These are phyloP conservation scores for Yarrowia sp. DNA, from an alignment of 805 yeast species.

Conservation along the genomic window DNA sequence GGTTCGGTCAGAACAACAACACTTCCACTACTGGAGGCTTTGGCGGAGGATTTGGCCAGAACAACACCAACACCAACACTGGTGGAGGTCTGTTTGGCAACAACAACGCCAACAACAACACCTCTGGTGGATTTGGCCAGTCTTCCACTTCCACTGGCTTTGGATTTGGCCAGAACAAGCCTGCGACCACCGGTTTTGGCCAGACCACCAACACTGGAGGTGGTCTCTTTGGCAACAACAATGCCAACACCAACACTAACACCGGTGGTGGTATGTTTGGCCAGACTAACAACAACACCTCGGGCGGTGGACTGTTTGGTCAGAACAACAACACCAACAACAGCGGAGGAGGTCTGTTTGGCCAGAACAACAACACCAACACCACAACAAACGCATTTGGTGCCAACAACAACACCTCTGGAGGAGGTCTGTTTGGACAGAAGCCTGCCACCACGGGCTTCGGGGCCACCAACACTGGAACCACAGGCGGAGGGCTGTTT, in stretches of 20 bases:
- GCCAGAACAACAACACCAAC: conserved; percentile 39
- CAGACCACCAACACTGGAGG: conserved; percentile 39
- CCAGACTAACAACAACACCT: conserved; percentile 41
- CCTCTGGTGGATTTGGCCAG: conserved; percentile 24
- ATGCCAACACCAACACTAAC: conserved; percentile 42
- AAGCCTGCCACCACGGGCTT: conserved; percentile 41
- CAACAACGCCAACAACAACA: background rate
- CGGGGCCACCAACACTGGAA: conserved; percentile 42
- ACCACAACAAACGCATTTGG: conserved; percentile 40
- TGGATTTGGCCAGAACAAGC: conserved; percentile 53
- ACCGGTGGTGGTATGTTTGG: conserved; percentile 40
- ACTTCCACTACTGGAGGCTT: conserved; percentile 22
- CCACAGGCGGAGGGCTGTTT: conserved; percentile 42
- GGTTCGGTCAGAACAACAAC: conserved; percentile 52
- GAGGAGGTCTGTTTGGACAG: conserved; percentile 42
- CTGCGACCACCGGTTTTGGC: conserved; percentile 41
- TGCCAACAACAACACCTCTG: conserved; percentile 40
- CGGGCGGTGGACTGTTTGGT: conserved; percentile 44
- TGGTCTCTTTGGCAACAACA: conserved; percentile 8
- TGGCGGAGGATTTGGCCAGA: conserved; percentile 41
- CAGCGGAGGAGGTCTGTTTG: conserved; percentile 42
- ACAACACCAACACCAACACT: conserved; percentile 44
- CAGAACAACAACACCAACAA: conserved; percentile 40
- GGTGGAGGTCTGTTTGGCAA: conserved; percentile 38
- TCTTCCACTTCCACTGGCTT: conserved; percentile 3